Conservation (phyloP, 2,329 filamentous ascomycete genomes). For the Calonectria pteridis region DNA sequence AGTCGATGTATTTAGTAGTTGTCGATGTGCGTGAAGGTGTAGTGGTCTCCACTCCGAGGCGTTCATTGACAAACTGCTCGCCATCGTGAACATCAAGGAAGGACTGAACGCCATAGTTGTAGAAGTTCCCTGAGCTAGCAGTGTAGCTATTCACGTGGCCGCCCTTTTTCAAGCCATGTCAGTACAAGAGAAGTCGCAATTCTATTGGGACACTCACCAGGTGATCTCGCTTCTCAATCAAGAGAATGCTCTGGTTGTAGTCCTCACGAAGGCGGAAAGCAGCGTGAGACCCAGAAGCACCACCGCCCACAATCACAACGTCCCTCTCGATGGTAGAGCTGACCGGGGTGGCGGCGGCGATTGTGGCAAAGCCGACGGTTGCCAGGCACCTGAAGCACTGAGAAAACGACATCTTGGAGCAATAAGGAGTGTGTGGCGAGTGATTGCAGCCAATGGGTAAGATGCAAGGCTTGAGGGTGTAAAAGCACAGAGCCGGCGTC, state of each 20-base stretch:
- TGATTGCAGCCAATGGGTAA: neutral
- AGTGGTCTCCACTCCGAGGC: slow-evolving; percentile 53
- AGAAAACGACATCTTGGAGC: neutral
- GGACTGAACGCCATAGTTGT: slow-evolving; percentile 54
- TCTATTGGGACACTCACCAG: slow-evolving; percentile 42
- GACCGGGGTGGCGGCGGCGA: slow-evolving; percentile 2
- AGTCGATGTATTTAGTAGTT: slow-evolving; percentile 51
- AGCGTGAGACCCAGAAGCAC: slow-evolving; percentile 53
- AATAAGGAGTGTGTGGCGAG: neutral
- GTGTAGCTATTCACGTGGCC: slow-evolving; percentile 64
- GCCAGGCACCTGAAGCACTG: slow-evolving; percentile 19
- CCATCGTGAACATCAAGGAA: slow-evolving; percentile 55
- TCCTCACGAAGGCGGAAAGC: slow-evolving; percentile 53
- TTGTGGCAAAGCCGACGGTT: slow-evolving; percentile 20
- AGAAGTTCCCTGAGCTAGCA: slow-evolving; percentile 49
- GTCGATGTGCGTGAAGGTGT: slow-evolving; percentile 42
- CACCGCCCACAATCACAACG: slow-evolving; percentile 53
- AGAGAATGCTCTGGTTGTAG: slow-evolving; percentile 46
- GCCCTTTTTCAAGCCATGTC: slow-evolving; percentile 50
- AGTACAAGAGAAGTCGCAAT: neutral
- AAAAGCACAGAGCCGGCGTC: neutral
- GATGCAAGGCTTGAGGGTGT: neutral
- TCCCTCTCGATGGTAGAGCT: slow-evolving; percentile 39
- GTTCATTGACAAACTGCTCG: slow-evolving; percentile 55
- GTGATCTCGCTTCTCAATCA: slow-evolving; percentile 51